Conservation (phyloP, 1,139 yeast species). For the Debaryomyces robertsiae region DNA sequence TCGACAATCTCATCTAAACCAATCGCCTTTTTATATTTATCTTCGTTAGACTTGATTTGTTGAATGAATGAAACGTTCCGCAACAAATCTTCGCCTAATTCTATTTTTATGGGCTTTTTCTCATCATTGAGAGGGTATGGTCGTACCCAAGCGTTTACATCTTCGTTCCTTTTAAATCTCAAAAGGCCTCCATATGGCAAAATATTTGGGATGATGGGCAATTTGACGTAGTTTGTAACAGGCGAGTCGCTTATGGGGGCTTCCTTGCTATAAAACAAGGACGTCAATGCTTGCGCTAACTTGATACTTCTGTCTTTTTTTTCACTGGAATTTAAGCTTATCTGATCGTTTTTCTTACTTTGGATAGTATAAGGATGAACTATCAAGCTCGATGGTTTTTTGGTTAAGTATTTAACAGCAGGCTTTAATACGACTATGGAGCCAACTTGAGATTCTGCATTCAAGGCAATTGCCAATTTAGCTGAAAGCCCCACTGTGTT, state of each 20-base stretch:
- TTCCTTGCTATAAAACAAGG: conserved; percentile 19
- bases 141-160: conserved; percentile 48
- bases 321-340: conserved; percentile 30
- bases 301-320: conserved; percentile 31
- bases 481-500: conserved; percentile 59
- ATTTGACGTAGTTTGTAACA: conserved; percentile 48
- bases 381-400: conserved; percentile 44
- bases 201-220: conserved; percentile 51
- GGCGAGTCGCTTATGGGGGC: conserved; percentile 27
- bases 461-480: conserved; percentile 60
- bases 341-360: conserved; percentile 32
- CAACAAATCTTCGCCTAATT: conserved; percentile 56
- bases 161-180: conserved; percentile 51
- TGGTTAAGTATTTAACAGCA: conserved; percentile 41
- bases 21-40: conserved; percentile 38
- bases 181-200: conserved; percentile 68
- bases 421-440: conserved; percentile 56
- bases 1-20: conserved; percentile 57
- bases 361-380: conserved; percentile 61
- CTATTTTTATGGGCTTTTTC: conserved; percentile 38
- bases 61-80: conserved; percentile 52
- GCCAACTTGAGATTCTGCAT: conserved; percentile 54
- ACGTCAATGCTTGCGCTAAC: conserved; percentile 21
- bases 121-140: conserved; percentile 27
- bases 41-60: conserved; percentile 15